Evolutionary conservation across 345 rosid genomes (phyloP).

Genomic region (Kandelia obovata): DNA sequence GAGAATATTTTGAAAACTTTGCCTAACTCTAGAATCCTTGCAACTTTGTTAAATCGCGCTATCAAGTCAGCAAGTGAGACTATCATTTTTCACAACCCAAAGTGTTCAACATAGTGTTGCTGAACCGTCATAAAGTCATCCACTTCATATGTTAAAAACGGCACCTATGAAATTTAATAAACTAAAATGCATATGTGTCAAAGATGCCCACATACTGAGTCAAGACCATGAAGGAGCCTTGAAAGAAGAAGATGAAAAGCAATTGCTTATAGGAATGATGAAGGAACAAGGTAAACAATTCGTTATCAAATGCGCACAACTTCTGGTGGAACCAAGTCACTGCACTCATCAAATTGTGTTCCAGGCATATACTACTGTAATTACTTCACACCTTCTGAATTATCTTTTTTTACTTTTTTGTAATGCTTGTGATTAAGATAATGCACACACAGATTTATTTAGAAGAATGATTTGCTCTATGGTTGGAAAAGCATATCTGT

Average conservation of each 20-base stretch:
- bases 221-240: background rate
- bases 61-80: background rate
- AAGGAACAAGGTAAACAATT: background rate
- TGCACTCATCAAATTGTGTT: background rate
- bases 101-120: background rate
- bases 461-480: slow-evolving; percentile 7
- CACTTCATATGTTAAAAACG: background rate
- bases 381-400: background rate
- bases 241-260: background rate
- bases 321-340: slow-evolving; percentile 1
- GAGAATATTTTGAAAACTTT: too few relatives aligned
- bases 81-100: background rate
- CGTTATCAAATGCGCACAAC: background rate
- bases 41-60: background rate
- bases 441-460: slow-evolving; percentile 7
- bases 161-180: too few relatives aligned
- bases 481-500: slow-evolving; percentile 36
- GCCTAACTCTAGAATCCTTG: background rate
- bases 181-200: background rate
- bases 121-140: background rate
- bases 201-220: background rate
- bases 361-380: too few relatives aligned
- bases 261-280: background rate
- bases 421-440: background rate
- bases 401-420: background rate